Percentiles rank a stretch among this genome's conserved stretches.
Conservation (phyloP, 371 early-diverging fungal species). For the Zopfochytrium polystomum region DNA sequence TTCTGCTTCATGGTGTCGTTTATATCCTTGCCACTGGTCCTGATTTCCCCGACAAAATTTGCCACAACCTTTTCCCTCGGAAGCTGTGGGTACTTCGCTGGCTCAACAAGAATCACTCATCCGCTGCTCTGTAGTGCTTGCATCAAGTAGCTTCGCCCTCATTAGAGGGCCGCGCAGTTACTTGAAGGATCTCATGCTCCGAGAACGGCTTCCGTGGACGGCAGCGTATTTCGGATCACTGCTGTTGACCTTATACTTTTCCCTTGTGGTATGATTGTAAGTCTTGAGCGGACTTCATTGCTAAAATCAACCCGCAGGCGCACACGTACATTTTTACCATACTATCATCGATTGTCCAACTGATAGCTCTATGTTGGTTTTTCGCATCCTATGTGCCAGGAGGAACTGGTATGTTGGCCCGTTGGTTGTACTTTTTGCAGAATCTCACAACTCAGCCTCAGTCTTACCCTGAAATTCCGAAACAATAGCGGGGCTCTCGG, state of each 20-base stretch:
- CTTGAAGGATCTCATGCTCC: constrained; percentile 57
- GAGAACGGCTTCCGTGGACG: constrained; percentile 60
- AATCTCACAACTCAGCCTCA: too few relatives aligned
- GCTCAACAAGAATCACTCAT: not conserved
- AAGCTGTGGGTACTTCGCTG: constrained; percentile 4
- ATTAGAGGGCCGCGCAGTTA: constrained; percentile 63
- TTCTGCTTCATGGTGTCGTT: constrained; percentile 33
- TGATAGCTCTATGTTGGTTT: constrained; percentile 60
- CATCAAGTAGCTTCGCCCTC: constrained; percentile 54
- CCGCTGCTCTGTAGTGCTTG: constrained; percentile 17
- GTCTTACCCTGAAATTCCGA: too few relatives aligned
- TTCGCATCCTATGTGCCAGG: constrained; percentile 58
- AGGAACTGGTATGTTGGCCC: too few relatives aligned
- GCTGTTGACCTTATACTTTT: constrained; percentile 58
- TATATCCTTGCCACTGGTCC: constrained; percentile 25
- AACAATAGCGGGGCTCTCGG: too few relatives aligned
- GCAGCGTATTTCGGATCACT: constrained; percentile 60
- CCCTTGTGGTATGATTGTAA: constrained; percentile 30
- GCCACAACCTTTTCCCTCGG: constrained; percentile 27
- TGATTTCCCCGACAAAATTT: constrained; percentile 32
- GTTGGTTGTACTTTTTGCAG: too few relatives aligned
- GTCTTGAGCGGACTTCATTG: not conserved
- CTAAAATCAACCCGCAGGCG: constrained; percentile 8
- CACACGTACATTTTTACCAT: constrained; percentile 57
- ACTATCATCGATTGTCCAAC: constrained; percentile 56